Evolutionary conservation across 2,329 filamentous ascomycete species (phyloP), one percentile per base, ranked within the genome.

Genomic region (Cordyceps cicadae): DNA sequence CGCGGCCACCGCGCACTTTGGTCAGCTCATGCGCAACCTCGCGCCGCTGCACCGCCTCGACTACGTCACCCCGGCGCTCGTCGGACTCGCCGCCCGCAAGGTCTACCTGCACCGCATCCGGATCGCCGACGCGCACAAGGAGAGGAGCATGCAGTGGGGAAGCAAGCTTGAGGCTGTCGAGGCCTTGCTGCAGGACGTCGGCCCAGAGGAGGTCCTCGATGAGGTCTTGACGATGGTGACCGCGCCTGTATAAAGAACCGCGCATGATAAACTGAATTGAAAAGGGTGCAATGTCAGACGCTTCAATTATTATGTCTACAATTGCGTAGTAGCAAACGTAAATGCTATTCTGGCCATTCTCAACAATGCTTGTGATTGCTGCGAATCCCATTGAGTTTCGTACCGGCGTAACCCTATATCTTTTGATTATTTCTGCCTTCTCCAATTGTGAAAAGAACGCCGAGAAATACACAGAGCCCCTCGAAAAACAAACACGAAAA

Each of bases 121-220:
- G 15, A 81, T 97, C 60, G 84, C 88, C 0, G 74, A 76, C 1
- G 81, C 90, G 1, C 81, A 85, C 63, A 84, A 86, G 61, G 94
- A 97, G 75, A 81, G 92, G 53, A 97, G 92, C 71, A 82, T 96
- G 77, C 90, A 96, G 71, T 99, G 95, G 86, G 94, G 94, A 0
- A 97, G 93, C 71, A 86, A 88, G 58, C 66, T 88, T 0, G 79
- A 81, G 34, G 88, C 89, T 4, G 84, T 97, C 1, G 79, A 82
- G 64, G 79, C 81, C 17, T 66, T 92, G 54, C 74, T 97, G 2
- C 83, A 87, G 37, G 82, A 77, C 6, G 70, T 87, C 11, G 80
- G 80, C 0, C 78, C 84, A 0, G 60, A 87, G 65, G 81, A 85
- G 48, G 80, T 89, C 3, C 79, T 89, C 45, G 85, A 88, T 62